A percentile compares a stretch with the other conserved stretches of the same genome.
Conservation (phyloP, 768 basidiomycete species). For the Vishniacozyma victoriae region DNA sequence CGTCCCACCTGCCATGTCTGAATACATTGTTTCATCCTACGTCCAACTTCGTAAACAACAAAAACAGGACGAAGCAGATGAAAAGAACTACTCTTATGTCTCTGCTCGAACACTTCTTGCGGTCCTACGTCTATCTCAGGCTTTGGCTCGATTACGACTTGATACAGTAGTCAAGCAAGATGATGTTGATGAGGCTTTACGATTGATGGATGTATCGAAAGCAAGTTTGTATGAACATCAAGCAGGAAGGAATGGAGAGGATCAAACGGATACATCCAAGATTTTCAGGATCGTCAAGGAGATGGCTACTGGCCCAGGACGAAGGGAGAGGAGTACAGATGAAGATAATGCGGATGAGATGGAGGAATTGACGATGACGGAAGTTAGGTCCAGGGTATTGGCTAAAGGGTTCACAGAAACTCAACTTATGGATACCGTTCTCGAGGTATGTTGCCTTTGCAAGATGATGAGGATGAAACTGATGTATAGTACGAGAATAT, state of each 20-base stretch:
- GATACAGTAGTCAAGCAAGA: conserved; percentile 69
- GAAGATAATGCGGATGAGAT: conserved; percentile 58
- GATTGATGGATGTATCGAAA: conserved; percentile 95
- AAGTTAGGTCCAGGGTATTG: conserved; percentile 77
- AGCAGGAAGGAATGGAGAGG: conserved; percentile 62
- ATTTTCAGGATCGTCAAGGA: conserved; percentile 87
- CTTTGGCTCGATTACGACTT: conserved; percentile 84
- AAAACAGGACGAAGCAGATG: conserved; percentile 80
- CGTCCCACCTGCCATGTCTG: conserved; percentile 82
- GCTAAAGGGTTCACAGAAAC: conserved; percentile 85
- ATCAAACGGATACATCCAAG: conserved; percentile 72
- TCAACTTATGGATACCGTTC: conserved; percentile 78
- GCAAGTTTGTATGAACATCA: conserved; percentile 68
- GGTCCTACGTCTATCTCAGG: conserved; percentile 87
- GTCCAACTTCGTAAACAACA: conserved; percentile 89
- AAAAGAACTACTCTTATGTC: conserved; percentile 87
- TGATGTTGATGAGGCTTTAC: conserved; percentile 93
- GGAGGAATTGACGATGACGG: conserved; percentile 72
- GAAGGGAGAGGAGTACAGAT: conserved; percentile 52
- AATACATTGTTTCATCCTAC: conserved; percentile 89
- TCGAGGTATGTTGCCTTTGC: conserved; percentile 55
- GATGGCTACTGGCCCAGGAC: conserved; percentile 56
- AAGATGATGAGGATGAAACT: not conserved
- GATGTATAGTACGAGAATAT: conserved; percentile 74
- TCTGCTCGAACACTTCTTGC: conserved; percentile 93